Percentiles rank a stretch among this genome's conserved stretches.
Conservation (phyloP, 768 basidiomycete genomes). For the Coprinopsis marcescibilis region DNA sequence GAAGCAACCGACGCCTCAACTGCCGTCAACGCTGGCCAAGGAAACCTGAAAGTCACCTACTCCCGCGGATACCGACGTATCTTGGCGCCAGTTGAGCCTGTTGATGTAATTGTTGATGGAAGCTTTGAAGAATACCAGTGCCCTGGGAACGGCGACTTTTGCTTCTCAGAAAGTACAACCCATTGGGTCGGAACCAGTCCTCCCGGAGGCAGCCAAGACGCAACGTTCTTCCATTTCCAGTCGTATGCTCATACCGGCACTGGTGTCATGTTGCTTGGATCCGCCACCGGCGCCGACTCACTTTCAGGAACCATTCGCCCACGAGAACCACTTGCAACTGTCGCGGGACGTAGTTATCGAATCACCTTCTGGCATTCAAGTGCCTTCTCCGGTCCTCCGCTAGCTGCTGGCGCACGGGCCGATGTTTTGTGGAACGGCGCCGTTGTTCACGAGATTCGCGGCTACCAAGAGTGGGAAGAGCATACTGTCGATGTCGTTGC, state of each 20-base stretch:
- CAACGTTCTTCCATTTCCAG: slow-evolving; percentile 34
- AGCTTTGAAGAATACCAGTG: slow-evolving; percentile 34
- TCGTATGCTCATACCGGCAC: slow-evolving; percentile 33
- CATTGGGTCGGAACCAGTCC: slow-evolving; percentile 35
- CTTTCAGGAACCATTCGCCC: slow-evolving; percentile 32
- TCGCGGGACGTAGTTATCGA: slow-evolving; percentile 28
- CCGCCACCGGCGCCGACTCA: slow-evolving; percentile 29
- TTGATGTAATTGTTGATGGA: slow-evolving; percentile 31
- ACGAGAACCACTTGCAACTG: slow-evolving; percentile 24
- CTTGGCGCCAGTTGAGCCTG: too few relatives aligned
- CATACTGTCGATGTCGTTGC: slow-evolving; percentile 27
- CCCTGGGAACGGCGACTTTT: slow-evolving; percentile 34
- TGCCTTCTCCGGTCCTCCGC: slow-evolving; percentile 28
- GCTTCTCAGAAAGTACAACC: slow-evolving; percentile 27
- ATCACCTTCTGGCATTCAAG: slow-evolving; percentile 35
- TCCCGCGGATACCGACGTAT: slow-evolving; percentile 39
- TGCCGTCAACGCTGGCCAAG: slow-evolving; percentile 39
- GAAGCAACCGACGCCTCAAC: slow-evolving; percentile 33
- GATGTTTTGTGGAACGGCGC: slow-evolving; percentile 37
- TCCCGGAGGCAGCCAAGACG: slow-evolving; percentile 29
- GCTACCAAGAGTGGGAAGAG: slow-evolving; percentile 29
- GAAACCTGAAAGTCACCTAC: slow-evolving; percentile 34
- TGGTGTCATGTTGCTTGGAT: slow-evolving; percentile 35
- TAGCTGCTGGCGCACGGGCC: slow-evolving; percentile 26
- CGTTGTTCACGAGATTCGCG: slow-evolving; percentile 24